Evolutionary conservation across 139 green algal genomes (phyloP).

Genomic region (Diplosphaera chodatii): DNA sequence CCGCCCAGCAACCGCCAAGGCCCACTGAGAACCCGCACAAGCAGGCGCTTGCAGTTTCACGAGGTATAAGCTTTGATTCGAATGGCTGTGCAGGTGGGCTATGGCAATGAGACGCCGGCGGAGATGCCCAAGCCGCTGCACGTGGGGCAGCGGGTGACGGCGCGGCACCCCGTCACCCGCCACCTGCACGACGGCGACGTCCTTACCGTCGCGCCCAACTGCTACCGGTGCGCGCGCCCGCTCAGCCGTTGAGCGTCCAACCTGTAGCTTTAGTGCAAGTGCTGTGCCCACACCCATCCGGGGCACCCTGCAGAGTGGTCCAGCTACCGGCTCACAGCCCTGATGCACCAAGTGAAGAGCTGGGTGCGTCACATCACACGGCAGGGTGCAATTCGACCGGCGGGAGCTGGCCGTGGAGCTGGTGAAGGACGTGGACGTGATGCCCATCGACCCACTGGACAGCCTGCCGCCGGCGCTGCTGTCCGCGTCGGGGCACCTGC

Average conservation of each 20-base stretch:
- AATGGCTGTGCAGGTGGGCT: neutral
- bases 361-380: no score
- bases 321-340: no score
- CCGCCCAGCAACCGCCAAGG: no score
- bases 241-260: no score
- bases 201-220: conserved; percentile 65
- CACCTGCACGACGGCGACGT: conserved; percentile 78
- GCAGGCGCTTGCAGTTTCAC: no score
- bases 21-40: no score
- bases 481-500: conserved; percentile 1
- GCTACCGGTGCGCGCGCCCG: conserved; percentile 56
- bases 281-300: no score
- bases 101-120: conserved; percentile 7
- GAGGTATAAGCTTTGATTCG: no score
- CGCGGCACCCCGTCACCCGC: conserved; percentile 68
- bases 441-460: conserved; percentile 51
- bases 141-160: conserved; percentile 78
- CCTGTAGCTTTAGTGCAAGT: no score
- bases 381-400: conserved; percentile 80
- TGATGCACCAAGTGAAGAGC: no score
- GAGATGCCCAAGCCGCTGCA: conserved; percentile 56
- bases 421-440: conserved; percentile 65
- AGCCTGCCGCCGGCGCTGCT: conserved; percentile 31
- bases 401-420: conserved; percentile 79
- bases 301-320: no score